Percentiles rank a stretch among this genome's conserved stretches.
These are phyloP conservation scores for Ophiostoma sp. DNA, from an alignment of 2,329 filamentous ascomycete genomes.

Conservation along the genomic window DNA sequence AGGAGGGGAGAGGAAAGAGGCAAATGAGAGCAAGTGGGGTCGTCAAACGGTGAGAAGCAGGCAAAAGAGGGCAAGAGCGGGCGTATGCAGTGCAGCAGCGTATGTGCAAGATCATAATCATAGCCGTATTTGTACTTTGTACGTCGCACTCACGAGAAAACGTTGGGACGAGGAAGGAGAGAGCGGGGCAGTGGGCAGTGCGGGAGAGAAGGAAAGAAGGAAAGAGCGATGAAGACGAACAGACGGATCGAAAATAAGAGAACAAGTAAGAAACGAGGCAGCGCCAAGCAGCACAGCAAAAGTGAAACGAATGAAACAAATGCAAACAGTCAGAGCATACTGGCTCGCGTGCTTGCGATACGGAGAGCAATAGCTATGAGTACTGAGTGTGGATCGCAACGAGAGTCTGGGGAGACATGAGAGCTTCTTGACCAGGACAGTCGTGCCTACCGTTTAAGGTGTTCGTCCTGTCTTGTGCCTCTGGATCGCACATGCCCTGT, in stretches of 20 bases:
- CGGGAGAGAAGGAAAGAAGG: too few species aligned
- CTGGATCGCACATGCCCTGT: constrained; percentile 9
- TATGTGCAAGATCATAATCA: constrained; percentile 4
- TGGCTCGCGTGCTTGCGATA: not conserved
- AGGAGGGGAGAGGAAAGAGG: not conserved
- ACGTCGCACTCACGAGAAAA: not conserved
- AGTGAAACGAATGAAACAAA: not conserved
- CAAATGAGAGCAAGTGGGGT: constrained; percentile 16
- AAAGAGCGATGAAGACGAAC: constrained; percentile 3
- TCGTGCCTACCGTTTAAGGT: not conserved
- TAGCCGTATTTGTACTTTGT: not conserved
- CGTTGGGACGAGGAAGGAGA: not conserved
- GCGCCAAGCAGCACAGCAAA: not conserved
- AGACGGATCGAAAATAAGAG: not conserved
- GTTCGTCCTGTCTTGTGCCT: not conserved
- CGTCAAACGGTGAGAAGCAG: constrained; percentile 20
- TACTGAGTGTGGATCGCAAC: not conserved
- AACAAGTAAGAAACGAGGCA: not conserved
- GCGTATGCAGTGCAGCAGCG: not conserved
- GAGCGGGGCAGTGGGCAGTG: constrained; percentile 3
- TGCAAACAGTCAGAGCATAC: not conserved
- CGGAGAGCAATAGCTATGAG: too few species aligned
- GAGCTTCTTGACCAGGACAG: not conserved
- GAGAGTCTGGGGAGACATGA: not conserved
- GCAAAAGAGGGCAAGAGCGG: constrained; percentile 5